Evolutionary conservation across 352 stramenopile genomes (phyloP).

Genomic region (Pythium aquatile): DNA sequence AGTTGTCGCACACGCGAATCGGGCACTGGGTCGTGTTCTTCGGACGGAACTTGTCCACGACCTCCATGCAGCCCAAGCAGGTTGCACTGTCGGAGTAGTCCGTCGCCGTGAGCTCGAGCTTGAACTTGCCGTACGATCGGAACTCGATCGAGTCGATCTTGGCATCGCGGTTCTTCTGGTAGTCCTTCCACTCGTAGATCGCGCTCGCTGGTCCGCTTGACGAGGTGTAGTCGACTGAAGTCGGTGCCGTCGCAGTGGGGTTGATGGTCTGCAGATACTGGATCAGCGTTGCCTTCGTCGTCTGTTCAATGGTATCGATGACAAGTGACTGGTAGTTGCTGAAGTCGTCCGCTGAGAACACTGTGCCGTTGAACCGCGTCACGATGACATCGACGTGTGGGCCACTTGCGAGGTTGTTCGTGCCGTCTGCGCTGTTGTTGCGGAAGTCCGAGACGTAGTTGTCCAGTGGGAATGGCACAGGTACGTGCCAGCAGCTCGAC

Average conservation of each 20-base stretch:
- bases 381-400: conserved; percentile 21
- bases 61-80: conserved; percentile 50
- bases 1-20: conserved; percentile 34
- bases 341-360: conserved; percentile 1
- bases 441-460: conserved; percentile 56
- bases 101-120: conserved; percentile 41
- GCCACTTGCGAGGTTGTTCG: conserved; percentile 2
- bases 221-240: background rate
- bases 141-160: conserved; percentile 48
- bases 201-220: no score
- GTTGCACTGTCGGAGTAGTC: conserved; percentile 45
- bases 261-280: background rate
- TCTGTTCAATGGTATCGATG: background rate
- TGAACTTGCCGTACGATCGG: conserved; percentile 50
- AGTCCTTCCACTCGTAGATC: conserved; percentile 52
- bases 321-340: background rate
- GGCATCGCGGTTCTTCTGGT: conserved; percentile 35
- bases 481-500: conserved; percentile 35
- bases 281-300: background rate
- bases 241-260: background rate
- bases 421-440: conserved; percentile 19
- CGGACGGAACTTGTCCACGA: conserved; percentile 56
- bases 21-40: conserved; percentile 40
- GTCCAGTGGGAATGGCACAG: conserved; percentile 51
- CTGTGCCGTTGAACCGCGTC: background rate